These are phyloP conservation scores for Alternaria postmessia DNA, from an alignment of 2,329 filamentous ascomycete species.

Conservation along the genomic window DNA sequence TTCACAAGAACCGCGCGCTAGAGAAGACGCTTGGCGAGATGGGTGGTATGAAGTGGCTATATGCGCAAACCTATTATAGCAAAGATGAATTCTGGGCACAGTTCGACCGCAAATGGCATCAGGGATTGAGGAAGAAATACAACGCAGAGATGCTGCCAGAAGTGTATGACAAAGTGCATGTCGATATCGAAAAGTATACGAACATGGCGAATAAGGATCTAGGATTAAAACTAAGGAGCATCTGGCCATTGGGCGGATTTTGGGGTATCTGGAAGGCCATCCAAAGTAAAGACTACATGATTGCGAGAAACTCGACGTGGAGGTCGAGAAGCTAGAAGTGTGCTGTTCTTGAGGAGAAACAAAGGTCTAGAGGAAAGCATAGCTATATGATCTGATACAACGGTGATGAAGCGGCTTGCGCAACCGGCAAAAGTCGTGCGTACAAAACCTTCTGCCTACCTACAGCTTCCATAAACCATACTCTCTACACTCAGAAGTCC, in stretches of 20 bases:
- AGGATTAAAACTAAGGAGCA: constrained; percentile 32
- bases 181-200: constrained; percentile 45
- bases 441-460: neutral
- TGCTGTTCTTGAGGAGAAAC: neutral
- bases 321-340: constrained; percentile 25
- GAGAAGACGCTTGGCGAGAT: constrained; percentile 67
- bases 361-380: neutral
- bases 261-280: constrained; percentile 52
- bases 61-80: constrained; percentile 73
- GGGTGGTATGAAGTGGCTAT: constrained; percentile 73
- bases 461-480: neutral
- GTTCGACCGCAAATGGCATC: constrained; percentile 69
- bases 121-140: constrained; percentile 66
- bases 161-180: constrained; percentile 73
- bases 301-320: constrained; percentile 46
- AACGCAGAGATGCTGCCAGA: constrained; percentile 66
- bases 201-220: constrained; percentile 34
- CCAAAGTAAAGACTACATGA: constrained; percentile 48
- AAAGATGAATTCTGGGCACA: constrained; percentile 73
- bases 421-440: neutral
- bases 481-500: neutral
- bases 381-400: neutral
- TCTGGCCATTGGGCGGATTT: constrained; percentile 51
- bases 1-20: constrained; percentile 66
- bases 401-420: neutral